Percentiles rank a stretch among this genome's conserved stretches.
Evolutionary conservation across 2,329 filamentous ascomycete species (phyloP).

Genomic region (Aspergillus chevalieri): DNA sequence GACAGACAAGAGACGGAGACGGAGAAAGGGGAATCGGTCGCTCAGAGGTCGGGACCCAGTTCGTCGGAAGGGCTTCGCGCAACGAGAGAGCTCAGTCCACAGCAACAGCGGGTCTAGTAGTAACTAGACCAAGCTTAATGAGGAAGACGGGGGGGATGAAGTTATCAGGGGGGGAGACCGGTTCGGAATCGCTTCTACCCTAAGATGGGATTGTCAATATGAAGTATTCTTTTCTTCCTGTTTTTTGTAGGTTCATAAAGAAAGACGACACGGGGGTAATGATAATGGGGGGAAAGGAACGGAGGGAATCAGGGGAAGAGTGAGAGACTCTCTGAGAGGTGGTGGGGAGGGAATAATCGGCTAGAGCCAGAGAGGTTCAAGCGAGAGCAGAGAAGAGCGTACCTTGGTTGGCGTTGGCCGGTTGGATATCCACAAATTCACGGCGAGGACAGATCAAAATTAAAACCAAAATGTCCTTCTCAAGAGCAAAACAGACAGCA

Average conservation of each 20-base stretch:
- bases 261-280: too few species aligned
- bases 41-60: constrained; percentile 22
- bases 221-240: not conserved
- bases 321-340: not conserved
- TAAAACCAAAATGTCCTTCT: too few species aligned
- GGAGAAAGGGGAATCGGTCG: not conserved
- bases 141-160: constrained; percentile 6
- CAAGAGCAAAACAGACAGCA: not conserved
- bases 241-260: too few species aligned
- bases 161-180: constrained; percentile 1
- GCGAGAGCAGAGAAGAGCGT: not conserved
- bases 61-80: constrained; percentile 20
- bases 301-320: not conserved
- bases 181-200: constrained; percentile 1
- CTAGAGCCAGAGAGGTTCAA: not conserved
- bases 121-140: constrained; percentile 25
- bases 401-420: too few species aligned
- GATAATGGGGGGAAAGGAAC: too few species aligned
- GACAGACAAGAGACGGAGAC: not conserved
- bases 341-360: not conserved
- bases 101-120: constrained; percentile 22
- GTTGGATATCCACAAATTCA: too few species aligned
- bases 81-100: constrained; percentile 17
- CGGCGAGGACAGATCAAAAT: not conserved
- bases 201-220: not conserved